Evolutionary conservation across 345 rosid genomes (phyloP), one percentile per base, ranked within the genome.

Genomic region (Moricandia moricandioides): DNA sequence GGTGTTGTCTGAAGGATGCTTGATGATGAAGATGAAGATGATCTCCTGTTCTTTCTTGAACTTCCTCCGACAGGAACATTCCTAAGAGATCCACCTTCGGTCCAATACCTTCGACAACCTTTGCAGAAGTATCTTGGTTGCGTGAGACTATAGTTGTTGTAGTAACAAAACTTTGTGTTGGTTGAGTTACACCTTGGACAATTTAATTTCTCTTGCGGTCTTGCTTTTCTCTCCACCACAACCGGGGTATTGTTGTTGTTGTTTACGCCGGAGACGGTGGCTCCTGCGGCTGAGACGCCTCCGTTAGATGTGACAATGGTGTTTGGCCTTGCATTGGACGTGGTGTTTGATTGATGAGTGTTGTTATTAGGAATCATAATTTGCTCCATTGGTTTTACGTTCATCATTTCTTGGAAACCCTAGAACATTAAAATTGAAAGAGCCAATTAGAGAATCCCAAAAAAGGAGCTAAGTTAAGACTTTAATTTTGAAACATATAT

Each of bases 381-480:
- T 10, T 73, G 82, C 70, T 78, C 82, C 78, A 78, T 78, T 67
- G 82, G 78, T 78, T 78, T 73, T 40, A 62, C 74, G 61, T 78
- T 78, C 74, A 73, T 78, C 78, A 78, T 67, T 43, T 78, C 82
- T 78, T 78, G 82, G 27, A 78, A 78, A 14, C 82, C 78, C 82
- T 78, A 43, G 18, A 78, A 62, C 58, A 4, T 58, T 51, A 2
- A 49, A 43, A 43, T 39, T 5, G 0, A 60, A 10, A 40, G 24
- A 61, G 55, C 13, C 51, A 68, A 27, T 62, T 17, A 62, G n/a
- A 52, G 70, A 13, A 43, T 1, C 5, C 47, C 1, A 43, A 1
- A 4, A 4, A 43, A 43, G 51, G 51, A 43, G 16, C 51, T 13
- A 43, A 43, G 5, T 4, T 43, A 43, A 43, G 51, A n/a, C n/a